Evolutionary conservation across 257 asterid species (phyloP).

Genomic region (Handroanthus guayacan): DNA sequence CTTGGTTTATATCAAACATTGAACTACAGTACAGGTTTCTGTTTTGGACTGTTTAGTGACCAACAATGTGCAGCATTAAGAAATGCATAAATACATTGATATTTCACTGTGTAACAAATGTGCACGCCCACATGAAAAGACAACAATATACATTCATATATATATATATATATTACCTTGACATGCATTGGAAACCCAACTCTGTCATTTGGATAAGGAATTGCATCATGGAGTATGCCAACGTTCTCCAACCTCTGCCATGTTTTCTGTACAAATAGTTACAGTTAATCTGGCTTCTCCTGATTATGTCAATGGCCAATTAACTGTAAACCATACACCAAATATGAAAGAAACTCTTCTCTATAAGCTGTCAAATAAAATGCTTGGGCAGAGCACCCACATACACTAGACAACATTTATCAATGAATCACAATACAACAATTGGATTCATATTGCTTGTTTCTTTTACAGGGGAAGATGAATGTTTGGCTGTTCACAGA

Average conservation of each 20-base stretch:
- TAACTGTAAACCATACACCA: not conserved
- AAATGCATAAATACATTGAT: not conserved
- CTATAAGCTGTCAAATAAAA: not conserved
- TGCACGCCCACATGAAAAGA: not conserved
- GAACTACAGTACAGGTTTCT: conserved; percentile 4
- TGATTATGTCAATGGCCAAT: not conserved
- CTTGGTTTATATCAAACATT: not conserved
- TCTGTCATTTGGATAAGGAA: conserved; percentile 69
- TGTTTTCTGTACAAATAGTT: conserved; percentile 67
- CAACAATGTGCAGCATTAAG: conserved; percentile 11
- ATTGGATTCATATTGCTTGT: not conserved
- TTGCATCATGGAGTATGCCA: conserved; percentile 82
- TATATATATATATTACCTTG: conserved; percentile 56
- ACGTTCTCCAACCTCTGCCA: conserved; percentile 78
- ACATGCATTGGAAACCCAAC: conserved; percentile 87
- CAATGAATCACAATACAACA: conserved; percentile 11
- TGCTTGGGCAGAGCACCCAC: not conserved
- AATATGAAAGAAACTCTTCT: not conserved
- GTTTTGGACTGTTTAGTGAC: not conserved
- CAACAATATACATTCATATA: too few relatives aligned
- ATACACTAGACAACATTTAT: conserved; percentile 3
- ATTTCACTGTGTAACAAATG: conserved; percentile 6
- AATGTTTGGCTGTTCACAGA: not conserved
- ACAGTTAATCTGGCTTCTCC: conserved; percentile 28
- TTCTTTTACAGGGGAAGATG: too few relatives aligned